Evolutionary conservation across 2,329 filamentous ascomycete genomes (phyloP).

Genomic region (Ophiostoma triangulosporum): DNA sequence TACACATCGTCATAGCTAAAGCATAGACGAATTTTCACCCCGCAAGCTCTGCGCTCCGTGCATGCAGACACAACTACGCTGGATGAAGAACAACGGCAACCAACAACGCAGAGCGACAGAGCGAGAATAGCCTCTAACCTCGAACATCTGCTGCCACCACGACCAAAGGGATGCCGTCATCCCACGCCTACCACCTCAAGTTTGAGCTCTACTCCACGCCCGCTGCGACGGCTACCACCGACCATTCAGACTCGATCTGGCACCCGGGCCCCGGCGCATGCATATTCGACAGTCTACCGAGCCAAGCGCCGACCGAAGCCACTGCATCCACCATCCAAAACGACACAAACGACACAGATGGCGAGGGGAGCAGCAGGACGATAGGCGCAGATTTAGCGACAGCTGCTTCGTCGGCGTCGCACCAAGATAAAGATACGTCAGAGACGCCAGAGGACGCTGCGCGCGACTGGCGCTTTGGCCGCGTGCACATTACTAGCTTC

Average conservation of each 20-base stretch:
- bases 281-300: constrained; percentile 44
- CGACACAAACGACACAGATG: neutral
- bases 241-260: constrained; percentile 25
- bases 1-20: neutral
- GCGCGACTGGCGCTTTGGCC: constrained; percentile 69
- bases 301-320: constrained; percentile 21
- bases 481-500: constrained; percentile 67
- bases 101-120: neutral
- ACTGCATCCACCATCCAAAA: neutral
- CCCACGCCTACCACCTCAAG: constrained; percentile 52
- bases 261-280: constrained; percentile 32
- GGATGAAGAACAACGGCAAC: neutral
- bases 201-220: constrained; percentile 47
- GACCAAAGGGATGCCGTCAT: constrained; percentile 38
- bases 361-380: neutral
- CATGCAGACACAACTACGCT: neutral
- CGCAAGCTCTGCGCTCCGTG: neutral
- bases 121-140: too few relatives aligned
- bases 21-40: neutral
- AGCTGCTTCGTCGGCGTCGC: constrained; percentile 13
- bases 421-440: neutral
- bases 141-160: neutral
- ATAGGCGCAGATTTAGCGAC: too few relatives aligned
- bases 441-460: constrained; percentile 27
- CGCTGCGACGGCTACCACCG: constrained; percentile 19